Base-by-base conservation (phyloP, 2,329 filamentous ascomycete genomes). In the Pyrenophora teres region DNA sequence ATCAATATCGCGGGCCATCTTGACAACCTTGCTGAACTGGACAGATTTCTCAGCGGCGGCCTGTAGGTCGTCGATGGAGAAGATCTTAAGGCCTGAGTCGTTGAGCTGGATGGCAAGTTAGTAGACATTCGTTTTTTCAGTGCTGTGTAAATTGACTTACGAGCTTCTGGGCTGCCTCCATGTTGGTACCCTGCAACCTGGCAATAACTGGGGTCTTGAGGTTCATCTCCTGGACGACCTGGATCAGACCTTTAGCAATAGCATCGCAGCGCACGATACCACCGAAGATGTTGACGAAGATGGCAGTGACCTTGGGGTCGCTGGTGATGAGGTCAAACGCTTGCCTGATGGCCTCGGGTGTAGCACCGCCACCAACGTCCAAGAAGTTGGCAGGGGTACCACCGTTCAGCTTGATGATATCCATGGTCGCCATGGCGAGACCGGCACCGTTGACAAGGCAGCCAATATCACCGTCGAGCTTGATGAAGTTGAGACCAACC, bases 281-380 rank as follows among this genome's bases (percentile, higher is more conserved):
- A 75, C 94, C 94, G 74, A 99, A 99, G 78, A 99, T 99, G 86
- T 99, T 99, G 82, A 99, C 94, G 69, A 99, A 99, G 81, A 99
- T 94, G 71, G 94, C 94, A 44, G 92, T 93, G 63, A 99, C 94
- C 84, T 97, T 97, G 73, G 92, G 87, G 78, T 99, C 94, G 78
- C 88, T 94, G 68, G 94, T 99, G 81, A 99, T 99, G 71, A 99
- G 89, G 77, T 96, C 92, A 74, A 99, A 99, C 64, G 94, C 94
- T 79, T 94, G 89, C 82, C 92, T 90, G 80, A 99, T 99, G 69
- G 94, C 94, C 64, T 92, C 88, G 30, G 94, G 92, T 55, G 94
- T 99, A 65, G 94, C 94, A 82, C 94, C 94, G 76, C 94, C 94
- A 73, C 94, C 94, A 66, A 99, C 94, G 76, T 99, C 94, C 67